phyloP scores from a whole-genome alignment of 352 stramenopile genomes.

The Phytophthora pinifolia region DNA sequence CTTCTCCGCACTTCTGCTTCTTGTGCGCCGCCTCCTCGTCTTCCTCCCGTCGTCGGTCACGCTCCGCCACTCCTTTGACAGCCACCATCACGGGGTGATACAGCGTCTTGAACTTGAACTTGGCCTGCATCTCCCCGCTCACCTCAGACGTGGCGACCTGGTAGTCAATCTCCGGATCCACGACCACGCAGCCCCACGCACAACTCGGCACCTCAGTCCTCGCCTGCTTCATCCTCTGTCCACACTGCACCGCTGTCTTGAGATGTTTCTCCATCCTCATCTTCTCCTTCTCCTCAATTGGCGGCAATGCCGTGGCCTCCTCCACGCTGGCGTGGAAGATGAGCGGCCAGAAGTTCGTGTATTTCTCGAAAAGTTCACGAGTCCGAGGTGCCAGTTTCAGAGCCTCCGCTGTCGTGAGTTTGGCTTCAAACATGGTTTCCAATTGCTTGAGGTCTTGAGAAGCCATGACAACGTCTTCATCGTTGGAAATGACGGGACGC shows the following conservation, averaged over 20 bases:
- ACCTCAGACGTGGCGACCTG: slow-evolving; percentile 33
- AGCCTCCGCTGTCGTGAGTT: slow-evolving; percentile 45
- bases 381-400: slow-evolving; percentile 58
- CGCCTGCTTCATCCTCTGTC: slow-evolving; percentile 17
- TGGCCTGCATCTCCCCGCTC: slow-evolving; percentile 6
- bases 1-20: slow-evolving; percentile 31
- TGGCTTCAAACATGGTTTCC: slow-evolving; percentile 44
- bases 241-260: slow-evolving; percentile 25
- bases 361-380: slow-evolving; percentile 55
- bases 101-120: slow-evolving; percentile 47
- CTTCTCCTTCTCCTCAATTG: slow-evolving; percentile 44
- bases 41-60: slow-evolving; percentile 44
- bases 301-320: slow-evolving; percentile 35
- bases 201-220: slow-evolving; percentile 30
- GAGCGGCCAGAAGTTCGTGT: slow-evolving; percentile 70
- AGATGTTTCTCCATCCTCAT: slow-evolving; percentile 31
- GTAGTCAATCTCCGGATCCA: slow-evolving; percentile 42
- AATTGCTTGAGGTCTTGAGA: slow-evolving; percentile 28
- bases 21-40: slow-evolving; percentile 26
- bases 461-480: slow-evolving; percentile 5
- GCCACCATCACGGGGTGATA: slow-evolving; percentile 76
- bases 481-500: slow-evolving; percentile 25
- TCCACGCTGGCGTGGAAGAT: slow-evolving; percentile 82
- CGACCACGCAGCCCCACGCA: slow-evolving; percentile 52
- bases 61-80: slow-evolving; percentile 63